Base-by-base conservation (phyloP, 495 filamentous ascomycete species). In the Penicillium canariense region DNA sequence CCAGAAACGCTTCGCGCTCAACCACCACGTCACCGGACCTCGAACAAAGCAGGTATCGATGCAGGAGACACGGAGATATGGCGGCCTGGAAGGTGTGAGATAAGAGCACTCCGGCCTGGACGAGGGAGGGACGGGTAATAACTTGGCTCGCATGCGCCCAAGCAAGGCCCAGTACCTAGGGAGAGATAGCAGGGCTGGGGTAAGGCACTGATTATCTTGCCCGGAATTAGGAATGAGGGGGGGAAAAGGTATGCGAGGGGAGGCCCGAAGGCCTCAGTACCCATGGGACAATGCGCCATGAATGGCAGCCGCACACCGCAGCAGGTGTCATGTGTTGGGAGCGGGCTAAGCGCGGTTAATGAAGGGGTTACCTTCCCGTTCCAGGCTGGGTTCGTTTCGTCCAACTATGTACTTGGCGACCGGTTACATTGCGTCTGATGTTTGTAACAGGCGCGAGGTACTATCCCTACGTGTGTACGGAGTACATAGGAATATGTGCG, bases 251-350 rank as follows among this genome's bases (percentile, higher is more conserved):
- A 36, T 35, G 32, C 8, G 31, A 40, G 27, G 17, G 32, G 36
- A 7, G 25, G 2, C 6, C 20, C 11, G n/a, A 18, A 44, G 45
- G 55, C 43, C 44, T 15, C 43, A 58, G 55, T 45, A 22, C 39
- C 26, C 18, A 55, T 9, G 30, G 22, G 48, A 32, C 35, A 43
- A 48, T 17, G 48, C 34, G 43, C 48, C 47, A 26, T 52, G 52
- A 56, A 60, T 60, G 52, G 26, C 30, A 52, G 48, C 58, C 48
- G 58, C 58, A 60, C 58, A 52, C 52, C 48, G 35, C 52, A 52
- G 48, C 52, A 55, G 30, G 50, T 50, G 25, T 30, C 23, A 25
- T 43, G 34, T 14, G 42, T 17, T 22, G 26, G 26, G 51, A 32
- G 38, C 56, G 56, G 35, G 56, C 48, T 59, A 59, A 59, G 56